Percentiles rank a stretch among this genome's conserved stretches.
phyloP scores from a whole-genome alignment of 23 red algal species.

The Gracilaria caudata region DNA sequence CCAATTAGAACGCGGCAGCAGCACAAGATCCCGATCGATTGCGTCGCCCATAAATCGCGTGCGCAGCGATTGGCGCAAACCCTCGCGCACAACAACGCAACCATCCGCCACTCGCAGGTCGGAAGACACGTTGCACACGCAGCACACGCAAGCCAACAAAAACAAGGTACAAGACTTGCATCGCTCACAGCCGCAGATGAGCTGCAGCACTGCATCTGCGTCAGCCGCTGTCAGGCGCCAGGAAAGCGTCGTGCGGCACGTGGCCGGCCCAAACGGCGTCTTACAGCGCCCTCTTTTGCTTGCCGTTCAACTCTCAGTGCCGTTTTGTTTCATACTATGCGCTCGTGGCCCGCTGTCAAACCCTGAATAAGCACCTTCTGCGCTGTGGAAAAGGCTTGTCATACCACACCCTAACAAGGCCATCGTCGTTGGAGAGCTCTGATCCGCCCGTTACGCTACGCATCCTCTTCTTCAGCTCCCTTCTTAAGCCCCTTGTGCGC shows the following conservation, averaged over 20 bases:
- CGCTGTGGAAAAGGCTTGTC: neutral
- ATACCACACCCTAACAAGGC: neutral
- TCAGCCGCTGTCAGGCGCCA: no score
- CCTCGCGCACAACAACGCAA: no score
- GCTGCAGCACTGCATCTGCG: no score
- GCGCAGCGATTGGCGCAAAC: no score
- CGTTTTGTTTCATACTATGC: neutral
- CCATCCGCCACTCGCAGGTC: no score
- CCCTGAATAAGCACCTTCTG: neutral
- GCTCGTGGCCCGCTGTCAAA: neutral
- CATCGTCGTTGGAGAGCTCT: no score
- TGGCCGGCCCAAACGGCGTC: neutral
- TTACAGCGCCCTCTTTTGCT: neutral
- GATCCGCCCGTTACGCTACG: slow-evolving; percentile 2
- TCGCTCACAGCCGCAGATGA: no score
- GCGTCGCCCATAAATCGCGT: no score
- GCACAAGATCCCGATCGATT: neutral
- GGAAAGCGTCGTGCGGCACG: neutral
- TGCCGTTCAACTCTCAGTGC: neutral
- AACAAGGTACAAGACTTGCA: neutral
- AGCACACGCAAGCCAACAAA: neutral
- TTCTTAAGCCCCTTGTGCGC: neutral
- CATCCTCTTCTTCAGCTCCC: neutral
- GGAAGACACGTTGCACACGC: no score
- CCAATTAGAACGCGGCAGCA: neutral